phyloP scores from a whole-genome alignment of 1,284 basidiomycete genomes.

The Caloboletus inedulis region DNA sequence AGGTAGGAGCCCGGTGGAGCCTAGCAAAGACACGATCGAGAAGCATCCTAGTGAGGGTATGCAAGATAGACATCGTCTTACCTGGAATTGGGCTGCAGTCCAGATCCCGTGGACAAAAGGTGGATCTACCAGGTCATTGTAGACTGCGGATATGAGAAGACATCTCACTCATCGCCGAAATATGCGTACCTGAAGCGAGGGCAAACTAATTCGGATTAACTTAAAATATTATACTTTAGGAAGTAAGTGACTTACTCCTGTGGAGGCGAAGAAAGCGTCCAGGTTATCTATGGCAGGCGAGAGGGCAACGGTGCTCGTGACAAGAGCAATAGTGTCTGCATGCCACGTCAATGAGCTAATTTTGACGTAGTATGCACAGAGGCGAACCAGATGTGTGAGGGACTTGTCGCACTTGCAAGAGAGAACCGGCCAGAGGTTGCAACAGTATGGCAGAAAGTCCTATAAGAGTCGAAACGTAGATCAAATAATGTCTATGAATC shows the following conservation, averaged over 20 bases:
- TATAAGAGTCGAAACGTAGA: slow-evolving; percentile 48
- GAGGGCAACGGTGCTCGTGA: slow-evolving; percentile 42
- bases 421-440: slow-evolving; percentile 56
- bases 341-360: slow-evolving; percentile 4
- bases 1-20: slow-evolving; percentile 39
- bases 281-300: slow-evolving; percentile 42
- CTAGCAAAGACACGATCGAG: slow-evolving; percentile 15
- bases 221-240: background rate
- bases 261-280: slow-evolving; percentile 54
- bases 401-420: slow-evolving; percentile 50
- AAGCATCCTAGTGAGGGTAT: background rate
- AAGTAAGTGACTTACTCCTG: slow-evolving; percentile 43
- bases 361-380: background rate
- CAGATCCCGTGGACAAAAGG: slow-evolving; percentile 49
- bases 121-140: slow-evolving; percentile 47
- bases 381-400: slow-evolving; percentile 36
- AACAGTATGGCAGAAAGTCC: slow-evolving; percentile 42
- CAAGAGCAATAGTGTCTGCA: slow-evolving; percentile 39
- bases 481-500: slow-evolving; percentile 48
- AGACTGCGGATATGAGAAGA: slow-evolving; percentile 37
- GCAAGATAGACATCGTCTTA: slow-evolving; percentile 21
- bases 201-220: slow-evolving; percentile 34
- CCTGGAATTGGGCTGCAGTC: slow-evolving; percentile 50
- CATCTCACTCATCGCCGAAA: slow-evolving; percentile 8
- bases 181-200: slow-evolving; percentile 38